Base-by-base conservation (phyloP, 2,329 filamentous ascomycete genomes). In the Nakataea oryzae region DNA sequence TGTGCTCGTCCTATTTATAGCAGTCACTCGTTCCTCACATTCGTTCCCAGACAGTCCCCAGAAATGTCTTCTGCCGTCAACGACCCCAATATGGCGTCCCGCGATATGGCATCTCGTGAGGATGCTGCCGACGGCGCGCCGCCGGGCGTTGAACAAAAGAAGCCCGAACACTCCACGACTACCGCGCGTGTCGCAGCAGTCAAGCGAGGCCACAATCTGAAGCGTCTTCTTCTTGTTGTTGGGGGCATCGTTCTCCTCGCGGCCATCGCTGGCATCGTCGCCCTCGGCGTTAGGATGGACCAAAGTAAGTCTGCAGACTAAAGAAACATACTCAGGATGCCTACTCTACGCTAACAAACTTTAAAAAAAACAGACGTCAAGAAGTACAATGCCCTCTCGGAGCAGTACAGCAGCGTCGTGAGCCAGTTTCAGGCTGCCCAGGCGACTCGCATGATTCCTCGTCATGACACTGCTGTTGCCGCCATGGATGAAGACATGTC, bases 341-440 rank as follows among this genome's bases (percentile, higher is more conserved):
- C n/a, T n/a, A n/a, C n/a, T n/a, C n/a, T n/a, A n/a, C n/a, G n/a
- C n/a, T n/a, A n/a, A n/a, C n/a, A n/a, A n/a, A n/a, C 8, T 30
- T 32, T 9, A 8, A n/a, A n/a, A 58, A 47, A 17, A 30, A 2
- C 54, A 70, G 68, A 64, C 61, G 62, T 66, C 54, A 24, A 61
- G 17, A 54, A 26, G 30, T 67, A 66, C 58, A 61, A 65, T 32
- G 41, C 7, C 13, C 63, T 66, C 3, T 54, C 63, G 29, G 24
- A 17, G 17, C 57, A 66, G 62, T 68, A 65, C 62, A 63, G 62
- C 28, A 54, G 34, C 24, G 41, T 64, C 11, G 17, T 65, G 17
- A 29, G n/a, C 59, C 28, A 65, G 27, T n/a, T 11, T 17, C 12
- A 56, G 17, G 41, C 41, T 24, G 21, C 8, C 34, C 34, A 17